These are phyloP conservation scores for Raddia guianensis DNA, from an alignment of 176 grass and related monocot genomes.

Conservation along the genomic window DNA sequence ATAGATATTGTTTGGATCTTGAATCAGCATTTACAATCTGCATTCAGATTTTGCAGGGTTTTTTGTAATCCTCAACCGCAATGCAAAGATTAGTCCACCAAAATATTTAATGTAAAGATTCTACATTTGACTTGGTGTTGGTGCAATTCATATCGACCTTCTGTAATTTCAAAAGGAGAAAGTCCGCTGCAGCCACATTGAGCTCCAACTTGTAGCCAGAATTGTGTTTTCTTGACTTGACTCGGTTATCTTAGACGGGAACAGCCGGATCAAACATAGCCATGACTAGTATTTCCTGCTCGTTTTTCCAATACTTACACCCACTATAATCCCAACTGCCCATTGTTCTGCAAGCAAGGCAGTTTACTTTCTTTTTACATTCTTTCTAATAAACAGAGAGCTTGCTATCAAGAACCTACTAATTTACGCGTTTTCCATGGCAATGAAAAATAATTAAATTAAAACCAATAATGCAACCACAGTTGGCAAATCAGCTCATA, in stretches of 20 bases:
- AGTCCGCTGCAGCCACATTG: slow-evolving; percentile 33
- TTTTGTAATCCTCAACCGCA: slow-evolving; percentile 13
- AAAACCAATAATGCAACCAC: background rate
- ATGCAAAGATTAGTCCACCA: background rate
- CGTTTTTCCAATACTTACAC: background rate
- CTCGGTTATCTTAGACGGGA: slow-evolving; percentile 18
- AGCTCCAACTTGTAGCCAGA: background rate
- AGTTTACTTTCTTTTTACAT: background rate
- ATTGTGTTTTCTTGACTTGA: slow-evolving; percentile 23
- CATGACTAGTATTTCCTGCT: background rate
- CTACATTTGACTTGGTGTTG: slow-evolving; percentile 18
- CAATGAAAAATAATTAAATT: background rate
- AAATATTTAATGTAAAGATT: slow-evolving; percentile 24
- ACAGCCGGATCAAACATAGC: slow-evolving; percentile 26
- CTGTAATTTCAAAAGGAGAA: slow-evolving; percentile 22
- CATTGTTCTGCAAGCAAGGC: background rate
- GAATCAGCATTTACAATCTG: slow-evolving; percentile 31
- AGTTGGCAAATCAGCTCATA: slow-evolving; percentile 16
- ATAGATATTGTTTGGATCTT: background rate
- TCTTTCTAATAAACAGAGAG: too few relatives aligned
- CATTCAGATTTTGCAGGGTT: slow-evolving; percentile 19
- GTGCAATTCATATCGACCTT: slow-evolving; percentile 14
- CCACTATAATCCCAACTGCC: background rate
- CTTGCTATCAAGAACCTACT: background rate
- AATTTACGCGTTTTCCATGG: background rate